These are phyloP conservation scores for Sarocladium strictum DNA, from an alignment of 2,329 filamentous ascomycete genomes.

Conservation along the genomic window DNA sequence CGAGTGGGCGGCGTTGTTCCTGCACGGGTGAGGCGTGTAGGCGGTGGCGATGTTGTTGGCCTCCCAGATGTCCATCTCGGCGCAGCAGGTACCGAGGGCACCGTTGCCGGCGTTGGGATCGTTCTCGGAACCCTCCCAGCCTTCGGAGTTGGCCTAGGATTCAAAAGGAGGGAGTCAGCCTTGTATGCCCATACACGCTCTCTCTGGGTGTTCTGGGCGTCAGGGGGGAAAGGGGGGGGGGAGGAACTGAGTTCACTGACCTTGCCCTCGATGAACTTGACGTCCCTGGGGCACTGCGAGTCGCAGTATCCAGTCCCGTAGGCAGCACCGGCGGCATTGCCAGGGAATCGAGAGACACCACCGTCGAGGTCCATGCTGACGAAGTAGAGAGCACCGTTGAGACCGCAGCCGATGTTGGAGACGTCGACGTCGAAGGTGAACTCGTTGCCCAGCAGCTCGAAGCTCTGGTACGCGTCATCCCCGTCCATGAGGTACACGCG, in stretches of 20 bases:
- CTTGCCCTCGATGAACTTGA: slow-evolving; percentile 53
- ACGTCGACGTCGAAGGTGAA: slow-evolving; percentile 70
- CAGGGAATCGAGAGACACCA: slow-evolving; percentile 41
- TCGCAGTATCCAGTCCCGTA: slow-evolving; percentile 55
- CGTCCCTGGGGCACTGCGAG: slow-evolving; percentile 45
- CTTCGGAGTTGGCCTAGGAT: slow-evolving; percentile 44
- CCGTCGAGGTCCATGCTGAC: slow-evolving; percentile 56
- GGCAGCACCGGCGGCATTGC: slow-evolving; percentile 48
- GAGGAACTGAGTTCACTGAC: too few relatives aligned
- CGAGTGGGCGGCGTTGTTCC: slow-evolving; percentile 38
- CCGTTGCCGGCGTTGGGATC: slow-evolving; percentile 51
- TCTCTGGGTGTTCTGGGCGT: too few relatives aligned
- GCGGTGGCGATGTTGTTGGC: slow-evolving; percentile 61
- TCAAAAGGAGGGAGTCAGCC: too few relatives aligned
- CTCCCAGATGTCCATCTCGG: slow-evolving; percentile 61
- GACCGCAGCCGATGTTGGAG: slow-evolving; percentile 59
- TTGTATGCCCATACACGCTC: too few relatives aligned
- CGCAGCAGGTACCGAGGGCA: slow-evolving; percentile 49
- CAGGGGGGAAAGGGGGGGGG: too few relatives aligned
- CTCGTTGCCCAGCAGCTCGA: slow-evolving; percentile 60
- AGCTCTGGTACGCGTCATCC: slow-evolving; percentile 57
- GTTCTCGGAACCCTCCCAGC: slow-evolving; percentile 43
- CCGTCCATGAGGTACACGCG: slow-evolving; percentile 60
- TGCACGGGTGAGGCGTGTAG: slow-evolving; percentile 61
- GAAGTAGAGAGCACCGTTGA: slow-evolving; percentile 68